phyloP scores from a whole-genome alignment of 495 filamentous ascomycete genomes.

The Neurospora hispaniola region DNA sequence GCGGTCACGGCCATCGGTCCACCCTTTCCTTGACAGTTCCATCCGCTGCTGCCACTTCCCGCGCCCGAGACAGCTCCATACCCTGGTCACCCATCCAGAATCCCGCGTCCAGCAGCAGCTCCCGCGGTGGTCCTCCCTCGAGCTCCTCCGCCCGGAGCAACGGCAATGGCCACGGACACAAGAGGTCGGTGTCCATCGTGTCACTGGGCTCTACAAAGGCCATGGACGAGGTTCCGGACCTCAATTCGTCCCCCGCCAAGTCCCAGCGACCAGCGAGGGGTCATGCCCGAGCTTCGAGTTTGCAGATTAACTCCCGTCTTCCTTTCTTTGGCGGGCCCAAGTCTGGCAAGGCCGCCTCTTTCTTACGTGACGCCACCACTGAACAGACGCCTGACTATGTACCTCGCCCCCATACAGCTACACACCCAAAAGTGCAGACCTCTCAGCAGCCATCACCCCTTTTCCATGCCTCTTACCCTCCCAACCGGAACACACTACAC shows the following conservation, averaged over 20 bases:
- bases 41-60: conserved; percentile 24
- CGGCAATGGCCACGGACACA: conserved; percentile 33
- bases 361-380: not conserved
- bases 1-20: conserved; percentile 38
- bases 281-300: conserved; percentile 73
- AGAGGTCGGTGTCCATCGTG: conserved; percentile 86
- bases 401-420: conserved; percentile 21
- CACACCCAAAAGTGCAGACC: conserved; percentile 25
- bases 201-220: conserved; percentile 63
- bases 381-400: not conserved
- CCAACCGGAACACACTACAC: conserved; percentile 24
- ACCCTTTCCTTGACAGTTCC: conserved; percentile 49
- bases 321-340: conserved; percentile 19
- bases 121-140: not conserved
- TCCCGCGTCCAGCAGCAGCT: not conserved
- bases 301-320: conserved; percentile 62
- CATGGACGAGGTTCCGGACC: conserved; percentile 24
- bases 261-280: conserved; percentile 45
- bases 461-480: conserved; percentile 40
- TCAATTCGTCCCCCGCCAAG: conserved; percentile 7
- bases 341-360: conserved; percentile 16
- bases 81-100: conserved; percentile 14
- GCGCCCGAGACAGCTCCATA: conserved; percentile 23
- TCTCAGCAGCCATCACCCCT: conserved; percentile 31
- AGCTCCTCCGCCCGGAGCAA: not conserved